phyloP scores from a whole-genome alignment of 192 early-diverging fungal genomes.

The Coemansia erecta region DNA sequence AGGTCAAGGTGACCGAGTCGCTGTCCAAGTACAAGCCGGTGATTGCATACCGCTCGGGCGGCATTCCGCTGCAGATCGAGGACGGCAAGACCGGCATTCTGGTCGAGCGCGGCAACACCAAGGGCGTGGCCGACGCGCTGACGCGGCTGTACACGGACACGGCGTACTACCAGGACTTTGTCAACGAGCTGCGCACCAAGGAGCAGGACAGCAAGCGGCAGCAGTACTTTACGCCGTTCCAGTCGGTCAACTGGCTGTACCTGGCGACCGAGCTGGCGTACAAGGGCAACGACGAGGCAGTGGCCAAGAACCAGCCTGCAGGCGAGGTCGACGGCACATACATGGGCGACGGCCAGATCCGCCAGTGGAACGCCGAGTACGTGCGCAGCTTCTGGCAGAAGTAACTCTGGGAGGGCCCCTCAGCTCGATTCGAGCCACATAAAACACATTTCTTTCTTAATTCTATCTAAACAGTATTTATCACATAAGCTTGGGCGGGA shows the following conservation, averaged over 20 bases:
- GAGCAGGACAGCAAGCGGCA: conserved; percentile 58
- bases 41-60: conserved; percentile 63
- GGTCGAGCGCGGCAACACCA: conserved; percentile 60
- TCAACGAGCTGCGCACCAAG: conserved; percentile 54
- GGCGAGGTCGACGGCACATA: conserved; percentile 44
- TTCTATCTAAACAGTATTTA: too few species aligned
- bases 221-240: conserved; percentile 67
- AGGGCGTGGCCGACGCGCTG: conserved; percentile 61
- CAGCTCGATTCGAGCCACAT: too few species aligned
- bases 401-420: not conserved
- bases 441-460: not conserved
- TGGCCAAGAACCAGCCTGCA: conserved; percentile 32
- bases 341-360: conserved; percentile 44
- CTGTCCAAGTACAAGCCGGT: conserved; percentile 69
- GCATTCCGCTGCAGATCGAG: conserved; percentile 80
- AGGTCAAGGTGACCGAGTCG: conserved; percentile 82
- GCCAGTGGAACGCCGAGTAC: conserved; percentile 46
- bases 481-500: too few species aligned
- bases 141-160: conserved; percentile 58
- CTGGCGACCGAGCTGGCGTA: conserved; percentile 59
- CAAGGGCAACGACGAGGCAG: conserved; percentile 40
- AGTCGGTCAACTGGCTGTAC: conserved; percentile 74
- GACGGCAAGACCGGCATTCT: conserved; percentile 68
- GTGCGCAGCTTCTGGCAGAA: conserved; percentile 50
- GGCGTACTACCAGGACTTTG: conserved; percentile 55